Evolutionary conservation across 805 yeast species (phyloP).

Genomic region (Nakazawaea pomicola): DNA sequence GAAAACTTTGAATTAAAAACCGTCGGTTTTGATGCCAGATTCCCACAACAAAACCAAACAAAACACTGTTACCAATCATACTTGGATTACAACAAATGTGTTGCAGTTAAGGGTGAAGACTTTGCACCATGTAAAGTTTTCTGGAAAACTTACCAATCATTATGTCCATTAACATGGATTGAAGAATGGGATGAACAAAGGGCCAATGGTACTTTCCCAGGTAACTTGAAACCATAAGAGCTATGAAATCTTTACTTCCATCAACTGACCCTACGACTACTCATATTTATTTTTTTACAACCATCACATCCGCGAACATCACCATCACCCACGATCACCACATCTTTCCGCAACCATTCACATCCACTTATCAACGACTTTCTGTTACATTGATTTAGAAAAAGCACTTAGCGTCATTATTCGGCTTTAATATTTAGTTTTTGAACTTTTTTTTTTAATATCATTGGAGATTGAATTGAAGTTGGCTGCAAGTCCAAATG

Average conservation of each 20-base stretch:
- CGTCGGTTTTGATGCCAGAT: constrained; percentile 84
- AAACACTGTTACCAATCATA: constrained; percentile 98
- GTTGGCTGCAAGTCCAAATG: too few relatives aligned
- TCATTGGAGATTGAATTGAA: too few relatives aligned
- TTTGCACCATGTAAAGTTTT: constrained; percentile 97
- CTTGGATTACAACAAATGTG: constrained; percentile 97
- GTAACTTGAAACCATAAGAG: constrained; percentile 23
- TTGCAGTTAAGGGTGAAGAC: constrained; percentile 95
- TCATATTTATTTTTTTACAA: background rate
- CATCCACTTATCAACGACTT: too few relatives aligned
- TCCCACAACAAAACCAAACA: constrained; percentile 97
- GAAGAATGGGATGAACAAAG: constrained; percentile 89
- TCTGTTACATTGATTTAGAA: too few relatives aligned
- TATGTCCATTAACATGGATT: constrained; percentile 83
- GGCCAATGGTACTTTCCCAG: constrained; percentile 34
- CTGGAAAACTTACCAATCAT: constrained; percentile 82
- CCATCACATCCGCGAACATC: too few relatives aligned
- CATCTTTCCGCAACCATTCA: too few relatives aligned
- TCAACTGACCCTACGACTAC: too few relatives aligned
- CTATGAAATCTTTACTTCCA: too few relatives aligned
- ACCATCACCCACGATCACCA: too few relatives aligned
- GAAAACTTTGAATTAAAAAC: constrained; percentile 46
- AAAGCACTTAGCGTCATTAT: too few relatives aligned
- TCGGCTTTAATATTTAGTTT: too few relatives aligned
- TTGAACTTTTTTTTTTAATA: too few relatives aligned